Evolutionary conservation across 1,284 basidiomycete species (phyloP), one percentile per base, ranked within the genome.

Genomic region (Tilletia walkeri): DNA sequence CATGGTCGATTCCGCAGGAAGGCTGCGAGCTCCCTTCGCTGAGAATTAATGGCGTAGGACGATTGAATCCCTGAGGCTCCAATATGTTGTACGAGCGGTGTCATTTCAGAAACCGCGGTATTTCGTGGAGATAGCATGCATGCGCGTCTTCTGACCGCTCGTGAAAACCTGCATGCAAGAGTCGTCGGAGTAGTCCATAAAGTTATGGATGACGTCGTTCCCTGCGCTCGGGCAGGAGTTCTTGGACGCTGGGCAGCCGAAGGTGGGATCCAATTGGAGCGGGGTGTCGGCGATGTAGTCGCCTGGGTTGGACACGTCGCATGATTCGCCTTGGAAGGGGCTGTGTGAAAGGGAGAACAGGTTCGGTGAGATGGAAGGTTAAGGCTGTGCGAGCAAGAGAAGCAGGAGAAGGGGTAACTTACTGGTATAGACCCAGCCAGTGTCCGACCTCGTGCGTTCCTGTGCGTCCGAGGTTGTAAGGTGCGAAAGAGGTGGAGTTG

Each of bases 251-350:
- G 77, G 76, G 47, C 77, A 77, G 3, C 75, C 77, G 30, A 45
- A 70, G 10, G 75, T 74, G 4, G 76, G 71, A 0, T 20, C 14
- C n/a, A 65, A 68, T 69, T 79, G 73, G 41, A 73, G 72, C 20
- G 87, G 86, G 1, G 88, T 88, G 76, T 89, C 88, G 47, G 79
- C 76, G 67, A 89, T 87, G 48, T 73, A 77, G 77, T 89, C 88
- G n/a, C 88, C 88, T 14, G 34, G 59, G 36, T 18, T 63, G 34
- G 59, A 63, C 18, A 83, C 69, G 47, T 84, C 85, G 48, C 73
- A 75, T 84, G 87, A 89, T 5, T 88, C 88, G 39, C 88, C 88
- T 76, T 89, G 86, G 85, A 88, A 89, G 39, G 88, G 87, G 79
- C 59, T 63, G 36, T 12, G 7, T 10, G 16, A 18, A 34, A 24